These are phyloP conservation scores for Trichophyton verrucosum DNA, from an alignment of 2,329 filamentous ascomycete species.

Conservation along the genomic window DNA sequence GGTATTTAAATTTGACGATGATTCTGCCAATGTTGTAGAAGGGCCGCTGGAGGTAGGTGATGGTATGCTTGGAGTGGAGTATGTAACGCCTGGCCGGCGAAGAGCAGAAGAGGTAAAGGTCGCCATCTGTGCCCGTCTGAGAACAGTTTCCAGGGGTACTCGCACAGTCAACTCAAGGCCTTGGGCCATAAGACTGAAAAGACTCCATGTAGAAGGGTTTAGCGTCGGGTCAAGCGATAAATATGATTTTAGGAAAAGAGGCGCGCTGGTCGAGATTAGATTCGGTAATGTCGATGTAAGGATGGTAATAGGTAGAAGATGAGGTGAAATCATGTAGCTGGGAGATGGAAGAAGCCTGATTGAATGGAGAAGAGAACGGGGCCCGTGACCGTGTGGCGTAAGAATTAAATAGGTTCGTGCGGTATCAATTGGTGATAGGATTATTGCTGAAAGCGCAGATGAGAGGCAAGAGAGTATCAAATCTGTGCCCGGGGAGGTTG, in stretches of 20 bases:
- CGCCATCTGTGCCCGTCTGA: constrained; percentile 74
- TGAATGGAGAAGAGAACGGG: constrained; percentile 65
- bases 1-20: constrained; percentile 10
- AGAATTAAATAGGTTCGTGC: constrained; percentile 78
- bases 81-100: constrained; percentile 21
- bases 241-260: constrained; percentile 73
- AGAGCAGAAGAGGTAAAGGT: constrained; percentile 49
- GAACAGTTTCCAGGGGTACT: constrained; percentile 80
- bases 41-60: constrained; percentile 7
- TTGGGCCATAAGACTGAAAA: constrained; percentile 70
- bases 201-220: constrained; percentile 68
- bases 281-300: constrained; percentile 77
- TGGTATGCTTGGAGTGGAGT: constrained; percentile 13
- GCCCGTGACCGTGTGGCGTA: constrained; percentile 61
- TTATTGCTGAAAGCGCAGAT: constrained; percentile 58
- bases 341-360: constrained; percentile 64
- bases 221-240: constrained; percentile 70
- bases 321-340: constrained; percentile 53
- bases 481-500: constrained; percentile 69
- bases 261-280: constrained; percentile 67
- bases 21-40: background rate
- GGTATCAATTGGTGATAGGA: constrained; percentile 78
- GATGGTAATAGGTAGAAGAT: constrained; percentile 69
- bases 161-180: constrained; percentile 72
- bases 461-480: constrained; percentile 59